A percentile compares a stretch with the other conserved stretches of the same genome.
phyloP scores from a whole-genome alignment of 2,329 filamentous ascomycete genomes.

The Incumbomyces lentus region DNA sequence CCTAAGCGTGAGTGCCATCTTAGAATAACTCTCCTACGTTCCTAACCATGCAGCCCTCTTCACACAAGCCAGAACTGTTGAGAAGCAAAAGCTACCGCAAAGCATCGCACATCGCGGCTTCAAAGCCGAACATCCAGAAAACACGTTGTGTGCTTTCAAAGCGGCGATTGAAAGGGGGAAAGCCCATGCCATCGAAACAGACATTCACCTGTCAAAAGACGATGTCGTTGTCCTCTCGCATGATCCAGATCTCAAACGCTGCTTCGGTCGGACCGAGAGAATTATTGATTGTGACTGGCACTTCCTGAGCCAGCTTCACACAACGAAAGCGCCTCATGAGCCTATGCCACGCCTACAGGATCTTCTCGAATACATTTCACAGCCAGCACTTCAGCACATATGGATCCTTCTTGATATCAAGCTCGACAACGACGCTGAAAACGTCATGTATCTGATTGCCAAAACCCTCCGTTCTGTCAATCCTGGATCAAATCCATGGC shows the following conservation, averaged over 20 bases:
- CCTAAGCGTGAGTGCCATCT: not conserved
- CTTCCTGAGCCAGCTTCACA: conserved; percentile 59
- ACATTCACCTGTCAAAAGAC: conserved; percentile 73
- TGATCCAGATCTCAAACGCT: conserved; percentile 67
- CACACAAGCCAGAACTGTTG: conserved; percentile 18
- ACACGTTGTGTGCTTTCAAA: conserved; percentile 69
- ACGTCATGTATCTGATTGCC: conserved; percentile 60
- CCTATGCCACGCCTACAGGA: conserved; percentile 65
- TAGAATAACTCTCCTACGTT: not conserved
- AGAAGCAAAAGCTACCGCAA: conserved; percentile 24
- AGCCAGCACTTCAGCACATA: conserved; percentile 53
- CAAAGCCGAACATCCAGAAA: conserved; percentile 71
- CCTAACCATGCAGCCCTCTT: conserved; percentile 19
- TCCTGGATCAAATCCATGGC: conserved; percentile 50
- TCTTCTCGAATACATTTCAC: conserved; percentile 59
- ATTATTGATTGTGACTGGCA: conserved; percentile 69
- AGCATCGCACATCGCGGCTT: conserved; percentile 35
- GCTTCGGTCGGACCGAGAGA: conserved; percentile 64
- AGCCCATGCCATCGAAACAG: conserved; percentile 76
- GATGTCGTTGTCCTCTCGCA: conserved; percentile 77
- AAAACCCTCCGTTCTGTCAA: conserved; percentile 49
- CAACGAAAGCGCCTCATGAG: conserved; percentile 56
- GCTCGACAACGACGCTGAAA: conserved; percentile 41
- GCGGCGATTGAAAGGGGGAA: conserved; percentile 59
- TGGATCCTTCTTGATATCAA: conserved; percentile 90